Conservation (phyloP, 176 grass and related monocot species). For the Aegilops longissima region DNA sequence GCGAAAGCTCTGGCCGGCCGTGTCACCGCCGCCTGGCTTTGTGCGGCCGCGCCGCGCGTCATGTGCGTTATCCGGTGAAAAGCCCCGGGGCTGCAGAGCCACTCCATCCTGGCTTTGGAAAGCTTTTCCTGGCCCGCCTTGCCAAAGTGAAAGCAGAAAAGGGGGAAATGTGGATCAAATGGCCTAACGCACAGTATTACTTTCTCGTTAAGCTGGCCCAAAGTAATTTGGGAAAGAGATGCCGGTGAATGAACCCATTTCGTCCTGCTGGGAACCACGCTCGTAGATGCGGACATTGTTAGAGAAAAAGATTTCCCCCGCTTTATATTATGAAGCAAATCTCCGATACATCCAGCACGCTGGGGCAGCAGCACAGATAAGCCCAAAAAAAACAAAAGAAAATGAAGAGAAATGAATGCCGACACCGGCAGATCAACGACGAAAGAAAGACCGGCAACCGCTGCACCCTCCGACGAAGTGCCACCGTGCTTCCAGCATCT, state of each 20-base stretch:
- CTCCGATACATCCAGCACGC: too few relatives aligned
- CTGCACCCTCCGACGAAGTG: too few relatives aligned
- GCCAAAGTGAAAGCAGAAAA: constrained; percentile 1
- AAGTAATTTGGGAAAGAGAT: neutral
- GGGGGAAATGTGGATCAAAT: neutral
- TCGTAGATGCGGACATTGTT: too few relatives aligned
- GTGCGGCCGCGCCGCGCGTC: neutral
- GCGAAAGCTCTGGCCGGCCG: neutral
- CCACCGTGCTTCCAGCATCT: too few relatives aligned
- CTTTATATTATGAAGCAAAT: too few relatives aligned
- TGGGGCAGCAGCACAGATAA: too few relatives aligned
- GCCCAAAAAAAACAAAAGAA: too few relatives aligned
- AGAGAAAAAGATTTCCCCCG: too few relatives aligned
- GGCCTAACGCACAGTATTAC: constrained; percentile 2
- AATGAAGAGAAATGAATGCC: too few relatives aligned
- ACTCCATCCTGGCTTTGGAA: neutral
- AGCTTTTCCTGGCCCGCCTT: neutral
- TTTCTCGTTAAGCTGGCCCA: neutral
- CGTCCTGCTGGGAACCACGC: neutral
- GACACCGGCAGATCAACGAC: too few relatives aligned
- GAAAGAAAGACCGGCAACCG: too few relatives aligned
- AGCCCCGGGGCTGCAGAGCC: neutral
- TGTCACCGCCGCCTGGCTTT: neutral
- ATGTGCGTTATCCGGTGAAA: constrained; percentile 39
- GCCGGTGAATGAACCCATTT: neutral